Evolutionary conservation across 2,329 filamentous ascomycete species (phyloP).

Genomic region (Eurotiales sp.): DNA sequence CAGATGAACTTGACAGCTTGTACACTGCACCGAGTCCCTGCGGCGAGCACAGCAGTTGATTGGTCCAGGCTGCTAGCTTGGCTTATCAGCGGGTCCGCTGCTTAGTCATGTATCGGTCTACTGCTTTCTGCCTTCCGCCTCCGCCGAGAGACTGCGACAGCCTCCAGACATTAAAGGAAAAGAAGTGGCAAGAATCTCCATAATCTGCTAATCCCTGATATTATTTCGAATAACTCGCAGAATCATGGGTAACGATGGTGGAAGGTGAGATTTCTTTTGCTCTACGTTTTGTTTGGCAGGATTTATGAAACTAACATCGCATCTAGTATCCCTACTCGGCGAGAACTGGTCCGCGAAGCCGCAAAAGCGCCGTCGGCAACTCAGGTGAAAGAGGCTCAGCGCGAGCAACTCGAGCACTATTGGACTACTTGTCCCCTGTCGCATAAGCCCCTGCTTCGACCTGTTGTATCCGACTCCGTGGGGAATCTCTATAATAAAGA

Average conservation of each 20-base stretch:
- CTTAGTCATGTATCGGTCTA: slow-evolving; percentile 15
- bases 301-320: not conserved
- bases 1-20: slow-evolving; percentile 35
- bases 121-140: slow-evolving; percentile 5
- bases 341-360: slow-evolving; percentile 92
- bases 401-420: slow-evolving; percentile 78
- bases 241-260: slow-evolving; percentile 93
- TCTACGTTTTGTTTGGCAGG: slow-evolving; percentile 1
- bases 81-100: slow-evolving; percentile 10
- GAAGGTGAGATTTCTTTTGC: slow-evolving; percentile 50
- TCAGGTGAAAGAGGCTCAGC: slow-evolving; percentile 82
- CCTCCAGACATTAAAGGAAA: not conserved
- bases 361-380: slow-evolving; percentile 76
- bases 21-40: slow-evolving; percentile 11
- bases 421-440: slow-evolving; percentile 90
- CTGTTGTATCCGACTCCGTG: slow-evolving; percentile 77
- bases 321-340: slow-evolving; percentile 78
- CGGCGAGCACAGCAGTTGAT: not conserved
- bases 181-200: slow-evolving; percentile 9
- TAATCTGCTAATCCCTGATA: not conserved
- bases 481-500: slow-evolving; percentile 96
- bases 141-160: not conserved
- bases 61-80: slow-evolving; percentile 1
- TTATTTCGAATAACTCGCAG: not conserved
- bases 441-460: slow-evolving; percentile 66